phyloP scores from a whole-genome alignment of 2,329 filamentous ascomycete genomes.

The Drechslera avenae region DNA sequence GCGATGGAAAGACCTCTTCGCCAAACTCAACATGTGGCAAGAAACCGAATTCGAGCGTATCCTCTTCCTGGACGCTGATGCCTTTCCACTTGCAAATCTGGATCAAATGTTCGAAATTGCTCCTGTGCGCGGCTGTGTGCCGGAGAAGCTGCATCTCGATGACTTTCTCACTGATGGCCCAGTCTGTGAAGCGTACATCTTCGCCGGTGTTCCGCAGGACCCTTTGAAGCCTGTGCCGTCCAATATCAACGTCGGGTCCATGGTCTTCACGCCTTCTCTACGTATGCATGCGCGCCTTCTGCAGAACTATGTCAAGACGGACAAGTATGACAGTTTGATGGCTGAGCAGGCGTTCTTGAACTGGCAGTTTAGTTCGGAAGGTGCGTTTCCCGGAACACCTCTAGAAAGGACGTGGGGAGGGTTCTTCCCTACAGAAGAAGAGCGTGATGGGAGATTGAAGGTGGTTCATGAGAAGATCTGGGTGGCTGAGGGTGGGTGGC shows the following conservation, averaged over 20 bases:
- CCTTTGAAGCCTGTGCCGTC: conserved; percentile 13
- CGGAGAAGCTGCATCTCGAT: conserved; percentile 28
- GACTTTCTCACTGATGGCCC: conserved; percentile 29
- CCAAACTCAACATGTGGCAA: conserved; percentile 46
- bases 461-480: conserved; percentile 47
- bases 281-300: conserved; percentile 39
- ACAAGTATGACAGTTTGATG: conserved; percentile 38
- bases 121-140: conserved; percentile 25
- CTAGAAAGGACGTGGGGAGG: conserved; percentile 38
- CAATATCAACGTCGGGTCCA: conserved; percentile 42
- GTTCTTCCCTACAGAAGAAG: conserved; percentile 28
- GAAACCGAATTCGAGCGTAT: conserved; percentile 40
- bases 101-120: conserved; percentile 40
- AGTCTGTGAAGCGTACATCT: conserved; percentile 39
- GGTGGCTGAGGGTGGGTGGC: conserved; percentile 23
- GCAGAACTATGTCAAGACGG: conserved; percentile 41
- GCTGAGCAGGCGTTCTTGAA: conserved; percentile 45
- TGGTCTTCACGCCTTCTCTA: conserved; percentile 39
- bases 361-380: conserved; percentile 37
- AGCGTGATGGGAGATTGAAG: conserved; percentile 34
- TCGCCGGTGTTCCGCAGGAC: conserved; percentile 34
- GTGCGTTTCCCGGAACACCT: conserved; percentile 34
- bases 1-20: conserved; percentile 44
- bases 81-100: conserved; percentile 37
- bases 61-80: conserved; percentile 43